Evolutionary conservation across 2,329 filamentous ascomycete species (phyloP).

Genomic region (Sporothrix pallida): DNA sequence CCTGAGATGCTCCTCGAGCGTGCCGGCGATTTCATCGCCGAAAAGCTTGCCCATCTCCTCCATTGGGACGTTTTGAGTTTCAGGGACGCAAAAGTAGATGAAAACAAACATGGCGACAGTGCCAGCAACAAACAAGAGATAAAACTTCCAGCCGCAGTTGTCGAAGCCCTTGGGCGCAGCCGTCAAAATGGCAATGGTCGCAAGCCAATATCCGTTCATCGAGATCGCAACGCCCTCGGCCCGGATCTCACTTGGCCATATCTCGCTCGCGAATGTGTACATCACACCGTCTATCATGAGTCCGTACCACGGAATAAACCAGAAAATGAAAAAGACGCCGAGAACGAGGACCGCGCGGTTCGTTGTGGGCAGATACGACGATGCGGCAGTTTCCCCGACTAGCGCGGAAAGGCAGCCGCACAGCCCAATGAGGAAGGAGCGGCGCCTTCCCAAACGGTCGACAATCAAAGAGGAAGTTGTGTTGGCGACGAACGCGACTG

Average conservation of each 20-base stretch:
- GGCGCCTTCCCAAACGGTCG: constrained; percentile 40
- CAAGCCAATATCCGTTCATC: constrained; percentile 25
- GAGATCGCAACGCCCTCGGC: constrained; percentile 22
- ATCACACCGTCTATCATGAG: constrained; percentile 19
- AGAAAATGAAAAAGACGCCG: constrained; percentile 30
- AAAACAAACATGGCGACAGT: constrained; percentile 7
- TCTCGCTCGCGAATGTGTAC: constrained; percentile 23
- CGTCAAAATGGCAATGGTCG: constrained; percentile 20
- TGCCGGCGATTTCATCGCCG: too few species aligned
- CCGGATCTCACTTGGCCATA: constrained; percentile 19
- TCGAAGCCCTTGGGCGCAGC: constrained; percentile 8
- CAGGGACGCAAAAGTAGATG: too few species aligned
- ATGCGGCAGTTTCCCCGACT: constrained; percentile 9
- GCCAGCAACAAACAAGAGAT: background rate
- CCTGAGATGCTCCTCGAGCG: too few species aligned
- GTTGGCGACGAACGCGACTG: constrained; percentile 45
- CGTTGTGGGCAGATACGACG: constrained; percentile 19
- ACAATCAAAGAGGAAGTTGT: constrained; percentile 36
- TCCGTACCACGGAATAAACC: constrained; percentile 30
- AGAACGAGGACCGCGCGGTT: constrained; percentile 10
- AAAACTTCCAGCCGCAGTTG: constrained; percentile 25
- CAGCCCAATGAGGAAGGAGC: constrained; percentile 39
- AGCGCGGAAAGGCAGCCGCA: background rate
- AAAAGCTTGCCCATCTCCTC: too few species aligned
- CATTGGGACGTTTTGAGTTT: too few species aligned